Evolutionary conservation across 2,329 filamentous ascomycete species (phyloP), one percentile per base, ranked within the genome.

Genomic region (Calonectria henricotiae): DNA sequence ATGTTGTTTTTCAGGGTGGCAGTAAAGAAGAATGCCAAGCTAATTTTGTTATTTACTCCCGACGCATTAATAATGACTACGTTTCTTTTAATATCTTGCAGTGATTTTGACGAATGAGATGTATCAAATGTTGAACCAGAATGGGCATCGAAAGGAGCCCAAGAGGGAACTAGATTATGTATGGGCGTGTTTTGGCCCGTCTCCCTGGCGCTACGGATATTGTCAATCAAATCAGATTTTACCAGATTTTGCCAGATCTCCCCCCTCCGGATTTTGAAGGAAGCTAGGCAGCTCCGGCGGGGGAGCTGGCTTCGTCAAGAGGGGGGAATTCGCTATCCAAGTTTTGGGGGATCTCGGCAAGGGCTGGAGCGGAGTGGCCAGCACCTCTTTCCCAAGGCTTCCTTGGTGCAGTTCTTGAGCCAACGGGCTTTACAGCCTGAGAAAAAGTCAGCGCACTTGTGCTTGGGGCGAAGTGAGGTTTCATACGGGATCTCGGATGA

Each of bases 301-400:
- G 61, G 47, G 46, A 13, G 7, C 27, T 9, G 13, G 77, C 60
- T 23, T 76, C 76, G 8, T 75, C 70, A 17, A 76, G 73, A 9
- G 83, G 79, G 2, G 82, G 82, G 25, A 83, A 83, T 12, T 83
- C 80, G 11, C 74, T 72, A 51, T 83, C 82, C 3, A 83, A 76
- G 27, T 74, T 72, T 35, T 75, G 76, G 25, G 76, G 74, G 3
- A 75, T 67, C 61, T 76, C 70, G 32, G 72, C 63, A 5, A 76
- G 72, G 27, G 66, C 58, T 20, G 70, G 49, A 7, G 69, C 69
- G 5, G 79, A 65, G 5, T 67, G 39, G 5, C 32, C 61, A 27
- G 51, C 69, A 17, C 89, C 86, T 76, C 86, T 93, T 84, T 98
- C 95, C 95, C 95, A 98, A 1, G 95, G 95, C 82, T 90, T 90